Evolutionary conservation across 1,284 basidiomycete genomes (phyloP), one percentile per base, ranked within the genome.

Genomic region (Gomphus bonarii): DNA sequence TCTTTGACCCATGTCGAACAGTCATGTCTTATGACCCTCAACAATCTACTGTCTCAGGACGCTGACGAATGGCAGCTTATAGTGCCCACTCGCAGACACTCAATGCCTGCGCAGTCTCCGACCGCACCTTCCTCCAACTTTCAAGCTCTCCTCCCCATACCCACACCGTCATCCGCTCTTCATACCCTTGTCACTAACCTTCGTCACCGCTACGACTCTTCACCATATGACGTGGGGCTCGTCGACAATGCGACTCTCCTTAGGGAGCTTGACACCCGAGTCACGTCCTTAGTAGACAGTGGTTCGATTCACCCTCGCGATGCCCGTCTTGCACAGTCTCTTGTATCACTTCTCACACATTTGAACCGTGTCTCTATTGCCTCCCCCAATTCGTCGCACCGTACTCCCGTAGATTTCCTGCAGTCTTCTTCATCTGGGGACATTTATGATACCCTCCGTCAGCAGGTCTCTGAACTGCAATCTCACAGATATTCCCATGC

Each of bases 21-120:
- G 60, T 85, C 84, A 16, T 88, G 84, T 66, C 64, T 89, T 22
- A 82, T 81, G 73, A 85, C 84, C 0, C 71, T 90, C 48, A 81
- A 82, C 64, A 82, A 81, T 65, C 73, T 90, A n/a, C 76, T 90
- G 28, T 81, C 79, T 40, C 72, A 57, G 4, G 20, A 57, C 70
- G 5, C 70, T 77, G 9, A 66, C 70, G 5, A 71, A 55, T 84
- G 81, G 81, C 73, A 70, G 58, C 73, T 80, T 20, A 82, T 84
- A 59, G 70, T 84, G 16, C 79, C 82, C 59, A 77, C 81, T 66
- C 77, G 82, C 33, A 73, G 82, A 51, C 82, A 84, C 66, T 85
- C 83, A 3, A 76, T 84, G 74, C 79, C 81, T 33, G 68, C 74
- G 3, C 65, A 68, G 22, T 57, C 49, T 18, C 67, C 75, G 16